Evolutionary conservation across 352 stramenopile species (phyloP).

Genomic region (Thalassiosira livingstoniorum): DNA sequence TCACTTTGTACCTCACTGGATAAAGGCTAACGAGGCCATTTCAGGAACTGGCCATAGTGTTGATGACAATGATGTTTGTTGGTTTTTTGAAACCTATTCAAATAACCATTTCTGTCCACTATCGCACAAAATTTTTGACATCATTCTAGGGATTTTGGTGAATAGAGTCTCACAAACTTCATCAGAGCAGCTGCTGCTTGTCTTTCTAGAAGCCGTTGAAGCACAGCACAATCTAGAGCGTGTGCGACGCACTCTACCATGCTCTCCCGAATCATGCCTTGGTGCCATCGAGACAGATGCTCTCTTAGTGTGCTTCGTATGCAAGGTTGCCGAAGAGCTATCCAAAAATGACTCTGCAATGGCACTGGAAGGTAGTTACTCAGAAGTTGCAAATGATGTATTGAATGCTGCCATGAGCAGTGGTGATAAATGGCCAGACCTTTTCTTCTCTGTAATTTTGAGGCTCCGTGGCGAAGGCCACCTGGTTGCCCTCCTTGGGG

Average conservation of each 20-base stretch:
- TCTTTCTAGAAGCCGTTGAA: slow-evolving; percentile 45
- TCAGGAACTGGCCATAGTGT: not conserved
- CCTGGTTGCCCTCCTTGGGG: slow-evolving; percentile 24
- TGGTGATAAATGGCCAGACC: slow-evolving; percentile 27
- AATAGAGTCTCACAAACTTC: not conserved
- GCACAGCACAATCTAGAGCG: no score
- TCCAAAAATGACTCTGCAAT: slow-evolving; percentile 8
- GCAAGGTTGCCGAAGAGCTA: slow-evolving; percentile 50
- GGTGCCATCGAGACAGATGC: slow-evolving; percentile 43
- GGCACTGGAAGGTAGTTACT: slow-evolving; percentile 25
- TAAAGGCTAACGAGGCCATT: slow-evolving; percentile 2
- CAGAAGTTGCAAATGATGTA: slow-evolving; percentile 9
- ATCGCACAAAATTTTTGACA: slow-evolving; percentile 36
- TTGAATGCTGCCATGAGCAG: slow-evolving; percentile 35
- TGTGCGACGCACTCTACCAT: no score
- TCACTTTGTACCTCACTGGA: slow-evolving; percentile 52
- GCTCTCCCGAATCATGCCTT: slow-evolving; percentile 25
- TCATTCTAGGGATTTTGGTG: slow-evolving; percentile 42
- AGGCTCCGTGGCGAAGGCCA: slow-evolving; percentile 33
- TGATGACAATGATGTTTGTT: slow-evolving; percentile 33
- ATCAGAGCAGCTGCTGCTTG: slow-evolving; percentile 44
- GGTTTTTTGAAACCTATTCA: slow-evolving; percentile 43
- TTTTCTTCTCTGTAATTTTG: slow-evolving; percentile 52
- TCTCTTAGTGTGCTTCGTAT: slow-evolving; percentile 39
- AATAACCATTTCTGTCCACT: slow-evolving; percentile 49